Evolutionary conservation across 768 basidiomycete genomes (phyloP), one percentile per base, ranked within the genome.

Genomic region (Russula foetens): DNA sequence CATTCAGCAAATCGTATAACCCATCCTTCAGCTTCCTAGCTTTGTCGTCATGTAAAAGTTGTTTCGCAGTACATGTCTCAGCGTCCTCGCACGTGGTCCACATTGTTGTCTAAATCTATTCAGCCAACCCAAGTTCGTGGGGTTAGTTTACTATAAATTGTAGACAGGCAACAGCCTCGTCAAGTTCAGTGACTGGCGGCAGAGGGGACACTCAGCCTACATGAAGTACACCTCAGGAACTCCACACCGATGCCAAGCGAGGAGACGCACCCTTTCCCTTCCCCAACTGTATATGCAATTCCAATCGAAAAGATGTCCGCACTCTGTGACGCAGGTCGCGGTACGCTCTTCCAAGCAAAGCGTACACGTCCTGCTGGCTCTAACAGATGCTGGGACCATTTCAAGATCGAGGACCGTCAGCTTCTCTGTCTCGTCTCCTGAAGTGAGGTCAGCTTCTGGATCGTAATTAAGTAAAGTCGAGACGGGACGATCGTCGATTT

Each of bases 281-380:
- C 88, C 90, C 92, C 92, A 94, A 11, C 85, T 88, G 46, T 89
- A 83, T 43, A 94, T 90, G 67, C 92, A 94, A 66, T 78, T 84
- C 92, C 92, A 94, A 66, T 91, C 92, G 69, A 93, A 94, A 48
- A 94, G 68, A 71, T 94, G 92, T 0, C 92, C 92, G 65, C 92
- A 94, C 70, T 93, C 92, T 0, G 92, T 94, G 29, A 86, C 83
- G 69, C 85, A 86, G 65, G 84, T 91, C 59, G 85, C 82, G 0
- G 88, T 90, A 66, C 92, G 79, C 70, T 92, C 89, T 66, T 93
- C 92, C 53, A 94, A 73, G 68, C 92, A 94, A 28, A 94, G 77
- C 5, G 90, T 91, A 64, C 92, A 94, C 62, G 79, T 85, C 68
- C 91, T 76, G 9, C 81, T 77, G 12, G 79, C 82, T 55, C 88